Conservation (phyloP, 2,329 filamentous ascomycete species). For the Trichoderma oligosporum region DNA sequence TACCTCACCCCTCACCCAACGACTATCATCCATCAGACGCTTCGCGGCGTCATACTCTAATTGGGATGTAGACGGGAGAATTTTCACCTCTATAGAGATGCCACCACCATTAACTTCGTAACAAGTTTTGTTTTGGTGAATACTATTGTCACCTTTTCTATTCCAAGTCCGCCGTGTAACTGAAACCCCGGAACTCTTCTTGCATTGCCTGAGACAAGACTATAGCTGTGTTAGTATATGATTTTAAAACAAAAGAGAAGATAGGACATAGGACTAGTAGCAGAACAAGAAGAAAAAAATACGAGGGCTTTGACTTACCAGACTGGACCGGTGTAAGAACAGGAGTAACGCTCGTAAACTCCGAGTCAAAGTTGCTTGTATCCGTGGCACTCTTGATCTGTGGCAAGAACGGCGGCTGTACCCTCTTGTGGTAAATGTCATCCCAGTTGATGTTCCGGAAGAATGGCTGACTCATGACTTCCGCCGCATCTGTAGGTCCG, state of each 20-base stretch:
- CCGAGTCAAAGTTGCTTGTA: slow-evolving; percentile 99
- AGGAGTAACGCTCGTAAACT: slow-evolving; percentile 97
- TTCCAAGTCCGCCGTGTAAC: slow-evolving; percentile 89
- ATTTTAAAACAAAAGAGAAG: not conserved
- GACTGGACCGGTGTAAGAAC: slow-evolving; percentile 96
- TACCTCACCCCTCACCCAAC: too few species aligned
- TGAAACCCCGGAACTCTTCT: slow-evolving; percentile 98
- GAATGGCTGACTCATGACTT: slow-evolving; percentile 98
- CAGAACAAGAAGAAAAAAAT: not conserved
- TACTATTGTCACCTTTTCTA: slow-evolving; percentile 36
- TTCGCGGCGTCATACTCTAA: not conserved
- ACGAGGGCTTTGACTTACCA: slow-evolving; percentile 58
- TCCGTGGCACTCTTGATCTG: slow-evolving; percentile 88
- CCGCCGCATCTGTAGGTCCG: slow-evolving; percentile 93
- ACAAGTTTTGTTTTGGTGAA: slow-evolving; percentile 18
- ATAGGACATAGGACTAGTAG: not conserved
- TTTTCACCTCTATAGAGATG: not conserved
- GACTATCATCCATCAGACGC: not conserved
- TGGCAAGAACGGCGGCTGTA: slow-evolving; percentile 84
- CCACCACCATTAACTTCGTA: slow-evolving; percentile 13
- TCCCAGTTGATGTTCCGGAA: slow-evolving; percentile 99
- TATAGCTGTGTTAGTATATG: slow-evolving; percentile 39
- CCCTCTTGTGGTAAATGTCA: slow-evolving; percentile 93
- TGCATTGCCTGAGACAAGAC: slow-evolving; percentile 98
- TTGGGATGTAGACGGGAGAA: not conserved